Percentiles rank a stretch among this genome's conserved stretches.
These are phyloP conservation scores for Rosa chinensis DNA, from an alignment of 306 rosid genomes.

Conservation along the genomic window DNA sequence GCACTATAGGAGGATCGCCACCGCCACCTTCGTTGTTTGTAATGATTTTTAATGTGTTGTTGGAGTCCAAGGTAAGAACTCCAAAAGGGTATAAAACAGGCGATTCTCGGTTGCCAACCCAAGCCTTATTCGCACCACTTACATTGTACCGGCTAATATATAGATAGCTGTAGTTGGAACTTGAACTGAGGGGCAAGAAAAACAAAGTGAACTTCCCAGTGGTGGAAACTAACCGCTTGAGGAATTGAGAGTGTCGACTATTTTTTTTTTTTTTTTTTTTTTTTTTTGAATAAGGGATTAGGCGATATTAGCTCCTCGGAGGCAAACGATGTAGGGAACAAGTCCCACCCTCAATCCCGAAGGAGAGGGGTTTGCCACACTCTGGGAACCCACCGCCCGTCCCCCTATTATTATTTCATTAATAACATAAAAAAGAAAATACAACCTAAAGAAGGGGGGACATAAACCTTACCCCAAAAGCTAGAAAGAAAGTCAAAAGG, in stretches of 20 bases:
- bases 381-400: no score
- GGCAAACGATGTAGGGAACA: no score
- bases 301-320: no score
- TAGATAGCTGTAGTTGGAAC: neutral
- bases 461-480: no score
- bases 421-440: no score
- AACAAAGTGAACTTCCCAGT: neutral
- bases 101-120: neutral
- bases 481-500: no score
- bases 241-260: neutral
- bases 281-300: no score
- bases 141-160: neutral
- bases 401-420: no score
- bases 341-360: no score
- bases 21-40: neutral
- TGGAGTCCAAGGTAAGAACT: neutral
- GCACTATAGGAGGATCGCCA: neutral
- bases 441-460: no score
- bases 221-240: neutral
- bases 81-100: neutral
- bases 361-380: no score
- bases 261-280: no score
- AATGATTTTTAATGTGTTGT: neutral
- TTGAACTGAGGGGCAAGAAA: neutral
- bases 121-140: neutral